Evolutionary conservation across 139 green algal species (phyloP), one percentile per base, ranked within the genome.

Genomic region (Chlorella sp.): DNA sequence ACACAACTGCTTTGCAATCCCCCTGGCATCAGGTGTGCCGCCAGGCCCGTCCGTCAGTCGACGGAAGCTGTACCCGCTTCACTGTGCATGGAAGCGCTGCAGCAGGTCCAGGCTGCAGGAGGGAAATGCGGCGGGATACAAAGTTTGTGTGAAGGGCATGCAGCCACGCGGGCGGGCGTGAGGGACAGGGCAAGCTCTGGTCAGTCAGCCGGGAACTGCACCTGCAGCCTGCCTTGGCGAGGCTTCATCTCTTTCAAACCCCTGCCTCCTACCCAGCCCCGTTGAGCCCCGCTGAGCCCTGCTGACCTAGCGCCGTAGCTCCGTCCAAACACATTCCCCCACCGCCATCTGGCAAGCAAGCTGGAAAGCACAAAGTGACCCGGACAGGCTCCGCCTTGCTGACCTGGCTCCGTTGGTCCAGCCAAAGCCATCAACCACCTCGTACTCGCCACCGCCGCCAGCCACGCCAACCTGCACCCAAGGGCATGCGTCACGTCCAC

Each of bases 331-430:
- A 73, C 64, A 73, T 30, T 2, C 64, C 28, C 11, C 28, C 11
- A 3, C 30, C 22, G 1, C 69, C 24, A 37, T 36, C 75, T 71
- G 64, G 21, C 64, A 71, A 26, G 64, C 64, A 32, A 5, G 22
- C n/a, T n/a, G n/a, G n/a, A n/a, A n/a, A 28, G 11, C 22, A 57
- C 48, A 57, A 57, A 26, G 24, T 14, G 3, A 14, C 71, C 71
- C 19, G 71, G 9, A 57, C 48, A 57, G 5, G 48, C 48, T 57
- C 48, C 75, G n/a, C 75, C 30, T 2, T 15, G 37, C 75, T 42
- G 42, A 85, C 64, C 26, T 39, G 21, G 68, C 95, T 1, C 96
- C 97, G 85, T 98, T 98, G 64, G 91, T 98, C 97, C 97, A 99
- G 32, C 97, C 97, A 95, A 99, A 99, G 0, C 97, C 97, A 4